Evolutionary conservation across 495 filamentous ascomycete species (phyloP), one percentile per base, ranked within the genome.

Genomic region (Aspergillus asperescens): DNA sequence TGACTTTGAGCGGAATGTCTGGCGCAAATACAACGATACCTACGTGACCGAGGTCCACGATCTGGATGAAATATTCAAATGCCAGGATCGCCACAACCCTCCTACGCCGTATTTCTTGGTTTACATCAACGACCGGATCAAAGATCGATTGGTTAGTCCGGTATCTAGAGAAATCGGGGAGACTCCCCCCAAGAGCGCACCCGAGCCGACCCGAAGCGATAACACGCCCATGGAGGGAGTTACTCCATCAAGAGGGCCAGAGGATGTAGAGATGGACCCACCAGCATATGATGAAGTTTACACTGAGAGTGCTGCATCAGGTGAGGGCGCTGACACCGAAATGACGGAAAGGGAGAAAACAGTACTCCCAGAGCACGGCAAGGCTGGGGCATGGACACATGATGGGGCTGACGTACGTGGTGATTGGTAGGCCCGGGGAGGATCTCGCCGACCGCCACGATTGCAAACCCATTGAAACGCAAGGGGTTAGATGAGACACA

Each of bases 1-100:
- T 62, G 93, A 97, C 66, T 95, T 94, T 65, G 75, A 82, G 48
- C 76, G 79, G 29, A 74, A 85, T 15, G 69, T 91, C 39, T 98
- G 93, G 90, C 85, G 89, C 43, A 89, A 88, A 61, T 98, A 96
- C 75, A 97, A 98, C 65, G 93, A 98, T 62, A 84, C 84, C 22
- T 74, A 76, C 18, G 90, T 98, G 23, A 83, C 81, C 0, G 81
- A 86, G 53, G 80, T 88, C 59, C 81, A 64, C 25, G 77, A 81
- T 60, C 59, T 70, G 51, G 69, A 71, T 52, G 77, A 82, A 60
- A 84, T 96, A 41, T 86, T 94, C 64, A 74, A 77, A 3, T 75
- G 82, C 37, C 67, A 81, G 49, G 78, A 79, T 44, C 74, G 72
- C 15, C 75, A 70, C 24, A 83, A 83, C 47, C 80, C 77, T 5